Conservation (phyloP, 495 filamentous ascomycete species). For the Hyaloscypha variabilis region DNA sequence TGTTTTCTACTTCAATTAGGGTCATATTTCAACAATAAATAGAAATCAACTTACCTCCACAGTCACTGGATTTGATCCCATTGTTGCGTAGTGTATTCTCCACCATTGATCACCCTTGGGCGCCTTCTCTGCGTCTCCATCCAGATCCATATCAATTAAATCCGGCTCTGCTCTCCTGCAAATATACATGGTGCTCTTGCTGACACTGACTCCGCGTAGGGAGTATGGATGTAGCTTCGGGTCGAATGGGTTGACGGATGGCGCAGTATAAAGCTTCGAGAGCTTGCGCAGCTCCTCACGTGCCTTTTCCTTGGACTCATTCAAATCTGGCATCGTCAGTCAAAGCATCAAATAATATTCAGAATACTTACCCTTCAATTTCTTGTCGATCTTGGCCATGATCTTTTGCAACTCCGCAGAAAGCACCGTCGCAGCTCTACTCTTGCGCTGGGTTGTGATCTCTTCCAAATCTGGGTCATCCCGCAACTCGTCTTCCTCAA, state of each 20-base stretch:
- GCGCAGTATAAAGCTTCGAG: conserved; percentile 56
- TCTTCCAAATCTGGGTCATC: conserved; percentile 18
- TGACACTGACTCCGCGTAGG: conserved; percentile 28
- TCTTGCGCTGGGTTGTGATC: conserved; percentile 12
- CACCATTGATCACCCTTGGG: conserved; percentile 41
- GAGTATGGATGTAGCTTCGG: conserved; percentile 42
- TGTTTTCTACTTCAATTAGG: conserved; percentile 33
- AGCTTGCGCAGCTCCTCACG: conserved; percentile 47
- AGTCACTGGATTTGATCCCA: conserved; percentile 20
- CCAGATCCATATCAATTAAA: conserved; percentile 30
- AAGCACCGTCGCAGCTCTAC: conserved; percentile 35
- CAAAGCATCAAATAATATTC: background rate
- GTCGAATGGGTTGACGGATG: conserved; percentile 48
- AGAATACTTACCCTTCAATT: conserved; percentile 48
- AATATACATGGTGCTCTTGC: conserved; percentile 28
- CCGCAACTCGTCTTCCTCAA: conserved; percentile 34
- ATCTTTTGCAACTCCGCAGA: conserved; percentile 42
- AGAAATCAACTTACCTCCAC: conserved; percentile 30
- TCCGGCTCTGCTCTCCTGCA: conserved; percentile 24
- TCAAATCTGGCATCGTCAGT: conserved; percentile 45
- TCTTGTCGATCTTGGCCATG: conserved; percentile 48
- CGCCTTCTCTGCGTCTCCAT: conserved; percentile 15
- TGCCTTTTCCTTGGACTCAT: conserved; percentile 52
- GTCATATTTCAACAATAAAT: conserved; percentile 5
- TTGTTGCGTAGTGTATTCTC: conserved; percentile 34